Evolutionary conservation across 2,329 filamentous ascomycete genomes (phyloP).

Genomic region (Leptoxyphium fumago): DNA sequence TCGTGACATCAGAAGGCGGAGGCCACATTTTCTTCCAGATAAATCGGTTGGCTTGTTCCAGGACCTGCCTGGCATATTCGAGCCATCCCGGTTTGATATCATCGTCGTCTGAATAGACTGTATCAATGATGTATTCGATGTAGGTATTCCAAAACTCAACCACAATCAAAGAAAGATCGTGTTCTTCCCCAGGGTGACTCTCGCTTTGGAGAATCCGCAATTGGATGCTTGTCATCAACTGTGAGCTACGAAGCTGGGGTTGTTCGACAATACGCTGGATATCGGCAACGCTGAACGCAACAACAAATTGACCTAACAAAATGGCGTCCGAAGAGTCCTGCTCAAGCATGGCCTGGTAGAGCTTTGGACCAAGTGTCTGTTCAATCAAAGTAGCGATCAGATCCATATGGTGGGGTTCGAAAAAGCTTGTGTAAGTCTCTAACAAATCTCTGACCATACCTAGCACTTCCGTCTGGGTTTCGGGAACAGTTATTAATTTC

Average conservation of each 20-base stretch:
- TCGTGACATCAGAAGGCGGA: constrained; percentile 42
- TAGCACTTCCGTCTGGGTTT: constrained; percentile 43
- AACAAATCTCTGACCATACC: constrained; percentile 52
- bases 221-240: constrained; percentile 28
- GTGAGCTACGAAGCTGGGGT: constrained; percentile 30
- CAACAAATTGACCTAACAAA: constrained; percentile 51
- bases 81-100: constrained; percentile 40
- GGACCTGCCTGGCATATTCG: constrained; percentile 39
- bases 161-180: constrained; percentile 57
- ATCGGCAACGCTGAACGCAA: constrained; percentile 55
- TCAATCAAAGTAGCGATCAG: constrained; percentile 45
- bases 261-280: constrained; percentile 44
- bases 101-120: constrained; percentile 38
- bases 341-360: constrained; percentile 40
- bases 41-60: constrained; percentile 36
- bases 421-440: constrained; percentile 48
- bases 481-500: constrained; percentile 24
- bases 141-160: constrained; percentile 73
- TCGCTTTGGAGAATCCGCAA: constrained; percentile 46
- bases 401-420: constrained; percentile 43
- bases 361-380: constrained; percentile 41
- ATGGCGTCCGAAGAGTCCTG: constrained; percentile 48
- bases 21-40: constrained; percentile 29
- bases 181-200: constrained; percentile 55
- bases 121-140: constrained; percentile 48